Conservation (phyloP, 2,329 filamentous ascomycete genomes). For the Fusarium verticillioides region DNA sequence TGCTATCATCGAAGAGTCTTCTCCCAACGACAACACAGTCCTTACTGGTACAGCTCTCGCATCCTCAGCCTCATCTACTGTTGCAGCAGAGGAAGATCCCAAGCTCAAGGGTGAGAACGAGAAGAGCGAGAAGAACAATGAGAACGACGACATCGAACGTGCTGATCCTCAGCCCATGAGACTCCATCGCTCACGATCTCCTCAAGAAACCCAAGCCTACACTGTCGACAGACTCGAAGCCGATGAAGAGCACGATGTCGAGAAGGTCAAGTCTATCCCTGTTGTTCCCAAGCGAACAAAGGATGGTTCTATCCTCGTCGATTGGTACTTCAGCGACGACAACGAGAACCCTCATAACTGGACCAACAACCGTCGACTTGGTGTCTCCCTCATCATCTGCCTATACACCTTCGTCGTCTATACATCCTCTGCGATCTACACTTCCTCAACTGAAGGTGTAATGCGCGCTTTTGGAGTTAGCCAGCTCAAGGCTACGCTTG, state of each 20-base stretch:
- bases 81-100: conserved; percentile 30
- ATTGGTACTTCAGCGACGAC: conserved; percentile 67
- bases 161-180: conserved; percentile 17
- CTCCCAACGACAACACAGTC: conserved; percentile 11
- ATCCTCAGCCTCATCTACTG: conserved; percentile 41
- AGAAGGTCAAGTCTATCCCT: conserved; percentile 59
- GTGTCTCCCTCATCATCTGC: conserved; percentile 59
- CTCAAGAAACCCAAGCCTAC: conserved; percentile 36
- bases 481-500: conserved; percentile 63
- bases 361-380: conserved; percentile 55
- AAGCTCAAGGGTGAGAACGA: conserved; percentile 16
- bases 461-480: conserved; percentile 64
- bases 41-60: conserved; percentile 26
- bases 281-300: conserved; percentile 60
- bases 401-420: conserved; percentile 72
- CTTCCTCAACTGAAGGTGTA: conserved; percentile 58
- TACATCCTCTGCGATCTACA: conserved; percentile 60
- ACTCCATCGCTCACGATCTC: conserved; percentile 41
- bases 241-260: conserved; percentile 51
- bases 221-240: conserved; percentile 33
- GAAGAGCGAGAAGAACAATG: conserved; percentile 1
- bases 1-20: conserved; percentile 26
- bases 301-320: conserved; percentile 64
- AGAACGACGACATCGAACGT: conserved; percentile 26
- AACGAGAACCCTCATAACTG: conserved; percentile 67